Conservation (phyloP, 2,329 filamentous ascomycete species). For the Alternaria viburni region DNA sequence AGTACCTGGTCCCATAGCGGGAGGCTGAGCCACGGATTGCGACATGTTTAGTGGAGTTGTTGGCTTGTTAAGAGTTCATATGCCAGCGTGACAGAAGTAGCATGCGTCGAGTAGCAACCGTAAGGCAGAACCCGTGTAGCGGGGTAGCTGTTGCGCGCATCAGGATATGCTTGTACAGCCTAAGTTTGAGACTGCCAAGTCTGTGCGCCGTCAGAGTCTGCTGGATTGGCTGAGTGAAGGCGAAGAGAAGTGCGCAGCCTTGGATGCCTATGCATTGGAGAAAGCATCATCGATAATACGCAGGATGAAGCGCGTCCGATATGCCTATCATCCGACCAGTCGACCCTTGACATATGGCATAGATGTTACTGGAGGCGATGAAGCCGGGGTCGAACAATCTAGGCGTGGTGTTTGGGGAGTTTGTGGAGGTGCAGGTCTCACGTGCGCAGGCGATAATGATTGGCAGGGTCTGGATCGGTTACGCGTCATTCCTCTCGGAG, state of each 20-base stretch:
- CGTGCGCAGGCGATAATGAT: conserved; percentile 16
- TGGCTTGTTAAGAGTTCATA: not conserved
- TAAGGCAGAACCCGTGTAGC: not conserved
- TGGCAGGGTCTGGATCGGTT: conserved; percentile 9
- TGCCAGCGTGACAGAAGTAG: not conserved
- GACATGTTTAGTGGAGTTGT: not conserved
- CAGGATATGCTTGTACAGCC: not conserved
- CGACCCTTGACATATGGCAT: not conserved
- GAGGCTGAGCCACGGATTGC: not conserved
- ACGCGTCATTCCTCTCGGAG: conserved; percentile 19
- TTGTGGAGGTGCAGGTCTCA: conserved; percentile 6
- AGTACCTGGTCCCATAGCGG: not conserved
- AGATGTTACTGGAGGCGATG: not conserved
- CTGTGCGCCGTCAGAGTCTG: not conserved
- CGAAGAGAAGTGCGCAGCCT: not conserved
- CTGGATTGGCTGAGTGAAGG: not conserved
- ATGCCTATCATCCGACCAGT: not conserved
- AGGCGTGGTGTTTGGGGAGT: too few relatives aligned
- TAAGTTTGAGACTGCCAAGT: not conserved
- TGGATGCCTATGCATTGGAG: not conserved
- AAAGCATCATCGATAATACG: not conserved
- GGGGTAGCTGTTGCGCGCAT: not conserved
- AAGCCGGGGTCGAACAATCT: not conserved
- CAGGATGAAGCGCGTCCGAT: not conserved
- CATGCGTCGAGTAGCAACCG: not conserved